phyloP scores from a whole-genome alignment of 495 filamentous ascomycete species.

The Trichodelitschia bisporula region DNA sequence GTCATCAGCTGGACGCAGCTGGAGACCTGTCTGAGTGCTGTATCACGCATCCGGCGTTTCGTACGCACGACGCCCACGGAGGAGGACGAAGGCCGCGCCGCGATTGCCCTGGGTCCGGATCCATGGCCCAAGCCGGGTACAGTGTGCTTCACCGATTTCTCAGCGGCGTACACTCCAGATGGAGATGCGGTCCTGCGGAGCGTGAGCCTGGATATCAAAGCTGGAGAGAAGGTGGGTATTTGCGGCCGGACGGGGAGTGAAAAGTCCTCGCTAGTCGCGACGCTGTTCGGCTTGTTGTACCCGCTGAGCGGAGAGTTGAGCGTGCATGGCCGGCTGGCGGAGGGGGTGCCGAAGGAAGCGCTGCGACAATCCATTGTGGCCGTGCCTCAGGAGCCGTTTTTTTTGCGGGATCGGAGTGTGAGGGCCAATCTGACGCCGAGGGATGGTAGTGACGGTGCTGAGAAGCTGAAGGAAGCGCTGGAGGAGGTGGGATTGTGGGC shows the following conservation, averaged over 20 bases:
- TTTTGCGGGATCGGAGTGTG: conserved; percentile 25
- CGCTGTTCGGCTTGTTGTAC: conserved; percentile 28
- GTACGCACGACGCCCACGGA: conserved; percentile 2
- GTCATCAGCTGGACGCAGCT: conserved; percentile 6
- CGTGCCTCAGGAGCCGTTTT: conserved; percentile 35
- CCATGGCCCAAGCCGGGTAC: conserved; percentile 5
- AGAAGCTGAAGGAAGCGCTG: conserved; percentile 4
- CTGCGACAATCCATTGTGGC: conserved; percentile 31
- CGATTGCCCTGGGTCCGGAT: conserved; percentile 1
- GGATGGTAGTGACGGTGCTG: not conserved
- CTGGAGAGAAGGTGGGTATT: conserved; percentile 31
- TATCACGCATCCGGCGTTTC: conserved; percentile 7
- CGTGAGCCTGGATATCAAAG: conserved; percentile 23
- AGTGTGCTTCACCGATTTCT: conserved; percentile 2
- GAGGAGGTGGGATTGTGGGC: conserved; percentile 7
- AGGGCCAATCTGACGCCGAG: conserved; percentile 4
- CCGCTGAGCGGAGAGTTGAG: conserved; percentile 21
- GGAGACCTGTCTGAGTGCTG: conserved; percentile 6
- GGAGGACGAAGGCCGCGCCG: not conserved
- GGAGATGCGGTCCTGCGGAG: conserved; percentile 19
- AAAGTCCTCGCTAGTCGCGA: conserved; percentile 32
- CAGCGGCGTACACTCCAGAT: conserved; percentile 3
- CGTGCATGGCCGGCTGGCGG: conserved; percentile 28
- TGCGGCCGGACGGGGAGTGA: conserved; percentile 40
- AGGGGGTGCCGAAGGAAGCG: conserved; percentile 24